A percentile compares a stretch with the other conserved stretches of the same genome.
Conservation (phyloP, 495 filamentous ascomycete genomes). For the Penicillium pulvis region DNA sequence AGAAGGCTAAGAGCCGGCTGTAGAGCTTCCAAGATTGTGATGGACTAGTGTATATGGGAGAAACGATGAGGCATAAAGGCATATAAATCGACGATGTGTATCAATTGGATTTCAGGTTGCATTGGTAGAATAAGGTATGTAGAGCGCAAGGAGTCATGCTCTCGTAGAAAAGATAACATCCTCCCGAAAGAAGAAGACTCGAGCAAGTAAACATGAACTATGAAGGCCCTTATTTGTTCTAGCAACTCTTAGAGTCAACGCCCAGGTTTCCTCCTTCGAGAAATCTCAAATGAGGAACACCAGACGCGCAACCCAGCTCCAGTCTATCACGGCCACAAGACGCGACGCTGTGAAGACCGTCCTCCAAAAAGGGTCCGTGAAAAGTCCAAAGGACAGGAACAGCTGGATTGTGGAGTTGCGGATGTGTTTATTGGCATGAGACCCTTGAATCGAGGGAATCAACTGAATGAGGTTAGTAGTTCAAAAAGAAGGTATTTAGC, state of each 20-base stretch:
- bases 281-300: constrained; percentile 18
- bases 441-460: neutral
- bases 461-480: neutral
- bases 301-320: constrained; percentile 46
- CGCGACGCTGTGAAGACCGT: constrained; percentile 47
- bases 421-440: neutral
- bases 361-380: constrained; percentile 45
- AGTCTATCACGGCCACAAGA: constrained; percentile 51
- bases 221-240: constrained; percentile 53
- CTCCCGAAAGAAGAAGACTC: constrained; percentile 21
- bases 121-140: constrained; percentile 26
- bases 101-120: neutral
- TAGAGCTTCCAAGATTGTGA: neutral
- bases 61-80: neutral
- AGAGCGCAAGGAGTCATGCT: constrained; percentile 58
- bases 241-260: constrained; percentile 35
- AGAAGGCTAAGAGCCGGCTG: constrained; percentile 48
- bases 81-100: neutral
- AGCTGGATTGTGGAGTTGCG: constrained; percentile 48
- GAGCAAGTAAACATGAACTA: constrained; percentile 52
- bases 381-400: constrained; percentile 33
- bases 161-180: constrained; percentile 36
- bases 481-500: neutral
- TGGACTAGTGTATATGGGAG: constrained; percentile 1
- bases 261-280: neutral